phyloP scores from a whole-genome alignment of 2,329 filamentous ascomycete species.

The Emergomyces africanus region DNA sequence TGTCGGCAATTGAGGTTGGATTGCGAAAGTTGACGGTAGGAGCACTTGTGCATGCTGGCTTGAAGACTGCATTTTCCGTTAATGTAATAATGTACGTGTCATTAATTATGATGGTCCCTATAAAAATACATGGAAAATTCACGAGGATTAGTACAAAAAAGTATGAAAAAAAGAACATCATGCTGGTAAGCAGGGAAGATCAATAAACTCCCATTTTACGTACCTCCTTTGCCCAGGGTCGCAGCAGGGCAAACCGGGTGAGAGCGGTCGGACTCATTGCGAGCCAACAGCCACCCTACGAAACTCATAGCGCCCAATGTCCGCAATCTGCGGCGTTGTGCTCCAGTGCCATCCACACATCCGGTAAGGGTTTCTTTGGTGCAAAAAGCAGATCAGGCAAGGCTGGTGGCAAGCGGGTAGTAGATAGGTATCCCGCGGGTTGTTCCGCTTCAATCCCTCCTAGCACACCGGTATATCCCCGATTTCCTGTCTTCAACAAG shows the following conservation, averaged over 20 bases:
- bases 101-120: conserved; percentile 32
- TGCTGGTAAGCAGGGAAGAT: neutral
- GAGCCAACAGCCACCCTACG: conserved; percentile 1
- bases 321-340: conserved; percentile 1
- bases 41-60: conserved; percentile 31
- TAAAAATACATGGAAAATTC: conserved; percentile 13
- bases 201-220: neutral
- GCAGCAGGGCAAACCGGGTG: neutral
- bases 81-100: conserved; percentile 32
- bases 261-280: neutral
- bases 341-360: conserved; percentile 6
- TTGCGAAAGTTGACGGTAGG: neutral
- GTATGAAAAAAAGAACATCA: too few relatives aligned
- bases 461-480: neutral
- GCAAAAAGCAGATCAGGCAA: neutral
- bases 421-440: neutral
- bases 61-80: conserved; percentile 36
- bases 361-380: neutral
- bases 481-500: neutral
- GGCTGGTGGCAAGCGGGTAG: neutral
- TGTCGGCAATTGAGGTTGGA: conserved; percentile 5
- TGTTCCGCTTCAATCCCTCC: neutral
- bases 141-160: neutral
- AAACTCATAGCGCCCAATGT: conserved; percentile 5
- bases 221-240: conserved; percentile 2